Base-by-base conservation (phyloP, 768 basidiomycete genomes). In the Xerocomellus intermedius region DNA sequence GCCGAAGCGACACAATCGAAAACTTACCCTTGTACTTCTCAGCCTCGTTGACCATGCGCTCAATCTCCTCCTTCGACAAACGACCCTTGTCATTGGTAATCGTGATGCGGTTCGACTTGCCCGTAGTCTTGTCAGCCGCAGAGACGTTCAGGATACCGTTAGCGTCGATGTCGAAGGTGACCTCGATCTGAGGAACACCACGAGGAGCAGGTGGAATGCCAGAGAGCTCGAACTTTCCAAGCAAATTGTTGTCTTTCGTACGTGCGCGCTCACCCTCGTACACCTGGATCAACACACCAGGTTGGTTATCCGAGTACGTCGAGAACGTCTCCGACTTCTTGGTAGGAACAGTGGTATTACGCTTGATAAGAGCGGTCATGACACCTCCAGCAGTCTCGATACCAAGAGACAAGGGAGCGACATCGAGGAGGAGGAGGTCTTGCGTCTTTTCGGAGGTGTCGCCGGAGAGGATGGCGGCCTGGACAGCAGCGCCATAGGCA, bases 301-400 rank as follows among this genome's bases (percentile, higher is more conserved):
- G 94, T 73, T 98, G 94, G 80, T 98, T 97, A 80, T 97, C 95
- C 61, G 94, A 87, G 81, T 96, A 95, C 19, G 96, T 98, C 37
- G 95, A 98, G 85, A 98, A 97, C 68, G 89, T 92, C 78, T 98
- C 94, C 8, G 95, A 94, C 80, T 97, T 98, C 80, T 96, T 97
- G 65, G 95, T 97, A 26, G 96, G 96, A 62, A 98, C 92, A 47
- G 94, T 97, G 60, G 96, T 98, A 82, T 98, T 98, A 51, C 95
- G 89, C 79, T 94, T 95, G 82, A 98, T 98, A 72, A 98, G 87
- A 44, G 94, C 84, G 28, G 96, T 98, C 92, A 98, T 95, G 71
- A 98, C 95, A 84, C 96, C 96, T 74, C 95, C 96, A 60, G 94
- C 94, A 37, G 96, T 98, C 80, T 98, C 96, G 68, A 98, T 97